Base-by-base conservation (phyloP, 805 yeast species). In the Saccharomycopsis synnaedendra region DNA sequence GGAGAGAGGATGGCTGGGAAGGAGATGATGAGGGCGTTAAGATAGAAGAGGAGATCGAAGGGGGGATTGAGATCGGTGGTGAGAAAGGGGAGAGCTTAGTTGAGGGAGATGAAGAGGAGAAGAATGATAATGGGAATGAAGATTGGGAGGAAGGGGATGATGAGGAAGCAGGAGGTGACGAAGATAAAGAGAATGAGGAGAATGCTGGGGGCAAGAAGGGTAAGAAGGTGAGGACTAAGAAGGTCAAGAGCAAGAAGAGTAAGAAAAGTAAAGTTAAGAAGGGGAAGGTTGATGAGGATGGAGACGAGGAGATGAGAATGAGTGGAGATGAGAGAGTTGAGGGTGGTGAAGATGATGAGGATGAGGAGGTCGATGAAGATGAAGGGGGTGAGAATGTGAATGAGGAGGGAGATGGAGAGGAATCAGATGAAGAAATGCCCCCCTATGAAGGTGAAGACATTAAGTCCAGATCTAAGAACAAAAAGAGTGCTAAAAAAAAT, bases 361-460 rank as follows among this genome's bases (percentile, higher is more conserved):
- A 31, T 6, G 49, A 28, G 27, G 42, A 43, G 7, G 33, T 35
- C 5, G 32, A 19, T 6, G 34, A 45, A 32, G 43, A 46, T 33
- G 43, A 44, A 7, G 58, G 50, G 10, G 53, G 42, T 33, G 45
- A 47, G 10, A 39, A 32, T 5, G 28, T 28, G n/a, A 31, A 41
- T n/a, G 49, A 52, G 9, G 40, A 49, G n/a, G 55, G 48, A 19
- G 53, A 46, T 9, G 50, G 41, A 3, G 39, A 44, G 11, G 32
- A 32, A 6, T 33, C 36, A 8, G 46, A 45, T 36, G 41, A 33
- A 29, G 51, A 36, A 30, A 29, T 52, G 34, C 28, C 19, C 8
- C 2, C 4, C 10, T 11, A n/a, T 5, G 39, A 40, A 8, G 43
- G 60, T 58, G 3, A 65, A 60, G 47, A 64, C n/a, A 68, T 62